A percentile compares a stretch with the other conserved stretches of the same genome.
These are phyloP conservation scores for Cornus controversa DNA, from an alignment of 148 eudicot species.

Conservation along the genomic window DNA sequence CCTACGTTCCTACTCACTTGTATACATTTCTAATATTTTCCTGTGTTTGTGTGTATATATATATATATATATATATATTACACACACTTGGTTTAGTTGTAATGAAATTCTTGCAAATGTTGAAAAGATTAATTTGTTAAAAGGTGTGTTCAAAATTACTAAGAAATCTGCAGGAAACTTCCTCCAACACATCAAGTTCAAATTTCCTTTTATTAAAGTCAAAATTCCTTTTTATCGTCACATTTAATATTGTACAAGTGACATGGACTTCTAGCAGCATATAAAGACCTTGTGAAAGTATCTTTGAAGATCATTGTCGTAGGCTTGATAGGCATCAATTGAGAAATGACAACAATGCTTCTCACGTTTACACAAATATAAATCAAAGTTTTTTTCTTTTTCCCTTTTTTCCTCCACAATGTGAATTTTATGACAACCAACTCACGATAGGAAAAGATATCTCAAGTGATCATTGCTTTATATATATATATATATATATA, in stretches of 20 bases:
- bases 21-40: no score
- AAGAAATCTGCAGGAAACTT: neutral
- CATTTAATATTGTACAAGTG: neutral
- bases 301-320: neutral
- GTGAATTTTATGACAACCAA: neutral
- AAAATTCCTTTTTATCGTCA: no score
- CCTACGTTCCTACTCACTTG: no score
- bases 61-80: no score
- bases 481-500: no score
- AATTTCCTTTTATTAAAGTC: neutral
- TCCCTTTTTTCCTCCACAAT: neutral
- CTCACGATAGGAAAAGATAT: no score
- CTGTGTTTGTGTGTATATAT: no score
- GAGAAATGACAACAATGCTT: neutral
- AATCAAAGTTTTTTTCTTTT: no score
- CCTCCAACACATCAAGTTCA: neutral
- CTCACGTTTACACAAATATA: neutral
- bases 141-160: no score
- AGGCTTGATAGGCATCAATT: neutral
- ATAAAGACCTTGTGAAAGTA: neutral
- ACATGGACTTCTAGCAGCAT: neutral
- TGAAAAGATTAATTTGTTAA: neutral
- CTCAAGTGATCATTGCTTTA: neutral
- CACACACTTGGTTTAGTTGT: no score
- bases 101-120: neutral